phyloP scores from a whole-genome alignment of 352 stramenopile genomes.

The Pythium aristosporum region DNA sequence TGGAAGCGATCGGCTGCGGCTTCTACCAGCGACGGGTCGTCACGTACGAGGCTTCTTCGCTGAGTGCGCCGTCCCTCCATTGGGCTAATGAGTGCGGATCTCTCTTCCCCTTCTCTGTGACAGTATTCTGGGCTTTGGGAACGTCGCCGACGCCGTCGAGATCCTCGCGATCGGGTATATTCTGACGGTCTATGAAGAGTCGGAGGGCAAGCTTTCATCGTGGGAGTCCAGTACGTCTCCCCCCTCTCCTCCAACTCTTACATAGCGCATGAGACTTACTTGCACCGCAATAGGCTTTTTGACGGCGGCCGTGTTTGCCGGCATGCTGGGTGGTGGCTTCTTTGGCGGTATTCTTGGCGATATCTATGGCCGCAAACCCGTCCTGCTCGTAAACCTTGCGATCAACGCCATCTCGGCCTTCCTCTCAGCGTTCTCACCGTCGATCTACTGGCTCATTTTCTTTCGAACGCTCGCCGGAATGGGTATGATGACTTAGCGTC shows the following conservation, averaged over 20 bases:
- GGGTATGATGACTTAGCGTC: conserved; percentile 19
- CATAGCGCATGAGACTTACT: neutral
- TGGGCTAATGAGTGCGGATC: neutral
- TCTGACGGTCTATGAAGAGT: conserved; percentile 70
- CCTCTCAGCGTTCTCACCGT: conserved; percentile 69
- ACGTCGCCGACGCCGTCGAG: conserved; percentile 89
- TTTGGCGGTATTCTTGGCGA: conserved; percentile 75
- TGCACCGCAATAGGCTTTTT: conserved; percentile 55
- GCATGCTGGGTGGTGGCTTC: conserved; percentile 85
- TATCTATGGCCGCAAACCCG: conserved; percentile 75
- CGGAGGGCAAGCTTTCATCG: conserved; percentile 58
- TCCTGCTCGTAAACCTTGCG: conserved; percentile 72
- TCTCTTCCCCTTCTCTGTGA: neutral
- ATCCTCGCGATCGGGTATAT: conserved; percentile 91
- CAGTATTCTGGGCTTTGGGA: conserved; percentile 77
- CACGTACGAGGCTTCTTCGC: conserved; percentile 37
- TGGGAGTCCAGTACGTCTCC: conserved; percentile 67
- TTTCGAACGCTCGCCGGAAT: conserved; percentile 64
- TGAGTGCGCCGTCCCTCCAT: neutral
- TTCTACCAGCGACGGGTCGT: conserved; percentile 72
- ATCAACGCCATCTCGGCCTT: conserved; percentile 80
- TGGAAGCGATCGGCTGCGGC: conserved; percentile 72
- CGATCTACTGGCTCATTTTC: conserved; percentile 75
- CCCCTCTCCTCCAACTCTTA: neutral
- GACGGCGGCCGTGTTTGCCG: conserved; percentile 86